A percentile compares a stretch with the other conserved stretches of the same genome.
Evolutionary conservation across 345 rosid genomes (phyloP).

Genomic region (Rhodamnia rubescens): DNA sequence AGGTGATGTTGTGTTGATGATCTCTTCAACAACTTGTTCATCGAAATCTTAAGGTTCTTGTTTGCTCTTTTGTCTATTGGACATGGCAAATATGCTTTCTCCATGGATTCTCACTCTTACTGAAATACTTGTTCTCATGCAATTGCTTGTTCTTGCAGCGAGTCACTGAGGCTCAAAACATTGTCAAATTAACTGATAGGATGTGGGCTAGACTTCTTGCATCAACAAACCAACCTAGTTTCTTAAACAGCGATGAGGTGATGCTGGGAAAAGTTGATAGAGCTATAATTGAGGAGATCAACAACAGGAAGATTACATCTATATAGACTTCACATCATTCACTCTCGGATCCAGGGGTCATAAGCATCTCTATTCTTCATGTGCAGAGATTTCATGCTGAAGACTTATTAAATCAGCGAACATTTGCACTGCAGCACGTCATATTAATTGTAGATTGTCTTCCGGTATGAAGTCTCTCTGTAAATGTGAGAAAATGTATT

Average conservation of each 20-base stretch:
- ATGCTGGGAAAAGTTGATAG: slow-evolving; percentile 18
- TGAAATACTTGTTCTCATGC: background rate
- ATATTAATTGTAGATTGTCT: background rate
- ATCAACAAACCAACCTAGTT: slow-evolving; percentile 89
- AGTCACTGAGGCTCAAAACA: slow-evolving; percentile 65
- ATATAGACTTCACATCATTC: slow-evolving; percentile 11
- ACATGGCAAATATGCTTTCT: background rate
- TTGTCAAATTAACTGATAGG: slow-evolving; percentile 78
- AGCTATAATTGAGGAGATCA: slow-evolving; percentile 20
- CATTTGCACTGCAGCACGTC: background rate
- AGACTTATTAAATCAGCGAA: background rate
- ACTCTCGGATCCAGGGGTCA: background rate
- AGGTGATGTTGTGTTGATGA: no score
- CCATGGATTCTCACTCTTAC: background rate
- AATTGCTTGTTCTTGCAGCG: slow-evolving; percentile 32
- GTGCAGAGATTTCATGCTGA: background rate
- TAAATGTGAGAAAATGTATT: background rate
- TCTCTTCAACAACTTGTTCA: background rate
- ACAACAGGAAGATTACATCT: slow-evolving; percentile 28
- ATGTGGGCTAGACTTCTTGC: slow-evolving; percentile 99
- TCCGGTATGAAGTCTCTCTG: background rate
- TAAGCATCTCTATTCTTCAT: background rate
- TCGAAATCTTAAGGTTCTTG: background rate
- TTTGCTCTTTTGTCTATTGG: background rate
- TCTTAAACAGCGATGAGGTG: slow-evolving; percentile 32